These are phyloP conservation scores for Phaseolus lunatus DNA, from an alignment of 306 rosid genomes.

Conservation along the genomic window DNA sequence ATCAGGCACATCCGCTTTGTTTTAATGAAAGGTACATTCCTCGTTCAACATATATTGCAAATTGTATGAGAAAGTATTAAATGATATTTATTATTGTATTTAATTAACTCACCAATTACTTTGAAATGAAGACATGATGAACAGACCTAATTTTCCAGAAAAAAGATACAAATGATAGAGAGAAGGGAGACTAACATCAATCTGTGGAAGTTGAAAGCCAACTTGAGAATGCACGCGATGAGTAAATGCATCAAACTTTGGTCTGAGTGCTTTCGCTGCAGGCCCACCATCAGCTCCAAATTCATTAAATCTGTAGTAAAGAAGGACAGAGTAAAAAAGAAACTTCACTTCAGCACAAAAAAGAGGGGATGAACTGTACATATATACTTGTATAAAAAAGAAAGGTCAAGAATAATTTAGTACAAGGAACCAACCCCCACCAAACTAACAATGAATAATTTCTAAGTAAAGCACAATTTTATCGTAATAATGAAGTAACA, in stretches of 20 bases:
- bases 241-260: constrained; percentile 58
- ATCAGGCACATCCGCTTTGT: not conserved
- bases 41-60: not conserved
- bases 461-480: not conserved
- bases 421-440: not conserved
- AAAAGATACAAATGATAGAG: not conserved
- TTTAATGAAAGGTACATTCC: constrained; percentile 1
- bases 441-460: not conserved
- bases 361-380: not conserved
- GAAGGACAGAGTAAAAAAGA: constrained; percentile 14
- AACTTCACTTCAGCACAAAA: constrained; percentile 24
- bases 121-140: not conserved
- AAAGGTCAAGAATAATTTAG: constrained; percentile 4
- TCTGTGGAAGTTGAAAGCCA: constrained; percentile 58
- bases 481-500: not conserved
- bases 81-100: not conserved
- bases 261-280: constrained; percentile 55
- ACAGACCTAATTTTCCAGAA: constrained; percentile 1
- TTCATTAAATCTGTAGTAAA: constrained; percentile 51
- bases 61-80: not conserved
- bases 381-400: not conserved
- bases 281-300: constrained; percentile 64
- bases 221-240: constrained; percentile 57
- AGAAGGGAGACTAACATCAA: constrained; percentile 52
- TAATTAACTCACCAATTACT: not conserved